Base-by-base conservation (phyloP, 2,329 filamentous ascomycete species). In the Seiridium cupressi region DNA sequence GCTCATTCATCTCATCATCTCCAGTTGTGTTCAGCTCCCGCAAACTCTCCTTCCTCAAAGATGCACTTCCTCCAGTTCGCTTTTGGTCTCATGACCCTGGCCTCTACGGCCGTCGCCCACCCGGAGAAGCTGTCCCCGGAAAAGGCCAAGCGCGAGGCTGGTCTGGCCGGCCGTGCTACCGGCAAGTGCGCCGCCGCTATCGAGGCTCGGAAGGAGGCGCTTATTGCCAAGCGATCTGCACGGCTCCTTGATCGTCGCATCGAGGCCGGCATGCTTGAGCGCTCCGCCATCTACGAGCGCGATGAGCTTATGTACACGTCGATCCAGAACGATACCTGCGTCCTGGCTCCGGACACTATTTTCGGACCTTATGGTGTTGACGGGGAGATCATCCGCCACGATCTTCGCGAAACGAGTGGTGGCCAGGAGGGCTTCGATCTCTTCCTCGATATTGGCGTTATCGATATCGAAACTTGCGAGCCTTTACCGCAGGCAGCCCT, bases 81-180 rank as follows among this genome's bases (percentile, higher is more conserved):
- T 26, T 26, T 26, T 26, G 18, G 18, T 26, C 18, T 26, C 18
- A 26, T 26, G 18, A 26, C 18, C 18, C 18, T 26, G 18, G 18
- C 18, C 18, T 26, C 18, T 26, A 26, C 18, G 18, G 18, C 18
- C 18, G 18, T 53, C 31, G 55, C 55, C 6, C 55, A 57, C 31
- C 55, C 55, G 7, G 55, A 57, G 42, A 35, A 36, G 18, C n/a
- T 57, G 55, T 34, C 55, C 44, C 55, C 55, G 32, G 55, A 57
- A 34, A 57, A 57, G 42, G 55, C 55, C 40, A 57, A 57, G 55
- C 55, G 55, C 42, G 55, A 57, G n/a, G 55, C 55, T 32, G n/a
- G 11, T n/a, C n/a, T 57, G 42, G 44, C 35, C 26, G 44, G 55
- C n/a, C 55, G 55, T 38, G 26, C 55, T 7, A 57, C 55, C 32